Evolutionary conservation across 192 early-diverging fungal species (phyloP).

Genomic region (Umbelopsis vinacea): DNA sequence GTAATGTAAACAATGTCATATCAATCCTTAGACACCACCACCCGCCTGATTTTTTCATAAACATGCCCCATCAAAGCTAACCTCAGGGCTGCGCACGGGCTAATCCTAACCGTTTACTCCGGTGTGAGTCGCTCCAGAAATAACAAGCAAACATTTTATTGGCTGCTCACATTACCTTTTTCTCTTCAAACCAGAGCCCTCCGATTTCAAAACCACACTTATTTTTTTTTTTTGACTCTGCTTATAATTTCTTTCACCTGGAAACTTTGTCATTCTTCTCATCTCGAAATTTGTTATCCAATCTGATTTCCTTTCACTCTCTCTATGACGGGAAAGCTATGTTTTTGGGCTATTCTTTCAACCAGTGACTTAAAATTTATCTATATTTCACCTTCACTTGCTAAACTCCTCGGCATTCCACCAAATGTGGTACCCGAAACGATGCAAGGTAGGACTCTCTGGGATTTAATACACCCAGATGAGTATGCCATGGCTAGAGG

Average conservation of each 20-base stretch:
- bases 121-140: not conserved
- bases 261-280: constrained; percentile 6
- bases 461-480: constrained; percentile 35
- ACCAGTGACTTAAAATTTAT: constrained; percentile 22
- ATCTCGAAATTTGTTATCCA: constrained; percentile 13
- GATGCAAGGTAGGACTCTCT: constrained; percentile 19
- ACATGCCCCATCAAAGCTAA: too few relatives aligned
- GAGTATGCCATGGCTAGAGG: constrained; percentile 26
- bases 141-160: constrained; percentile 9
- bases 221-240: not conserved
- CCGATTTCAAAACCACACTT: not conserved
- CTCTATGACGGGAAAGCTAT: constrained; percentile 22
- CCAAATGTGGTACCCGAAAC: constrained; percentile 9
- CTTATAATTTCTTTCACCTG: not conserved
- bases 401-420: constrained; percentile 8
- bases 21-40: too few relatives aligned
- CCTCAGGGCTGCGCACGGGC: not conserved
- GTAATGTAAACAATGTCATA: too few relatives aligned
- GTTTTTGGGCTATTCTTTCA: constrained; percentile 32
- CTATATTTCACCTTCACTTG: constrained; percentile 20
- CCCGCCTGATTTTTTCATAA: too few relatives aligned
- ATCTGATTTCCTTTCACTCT: constrained; percentile 1
- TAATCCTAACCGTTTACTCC: not conserved
- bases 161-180: not conserved
- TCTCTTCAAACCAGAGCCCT: not conserved